These are phyloP conservation scores for Picochlorum sp. DNA, from an alignment of 139 green algal genomes.

Conservation along the genomic window DNA sequence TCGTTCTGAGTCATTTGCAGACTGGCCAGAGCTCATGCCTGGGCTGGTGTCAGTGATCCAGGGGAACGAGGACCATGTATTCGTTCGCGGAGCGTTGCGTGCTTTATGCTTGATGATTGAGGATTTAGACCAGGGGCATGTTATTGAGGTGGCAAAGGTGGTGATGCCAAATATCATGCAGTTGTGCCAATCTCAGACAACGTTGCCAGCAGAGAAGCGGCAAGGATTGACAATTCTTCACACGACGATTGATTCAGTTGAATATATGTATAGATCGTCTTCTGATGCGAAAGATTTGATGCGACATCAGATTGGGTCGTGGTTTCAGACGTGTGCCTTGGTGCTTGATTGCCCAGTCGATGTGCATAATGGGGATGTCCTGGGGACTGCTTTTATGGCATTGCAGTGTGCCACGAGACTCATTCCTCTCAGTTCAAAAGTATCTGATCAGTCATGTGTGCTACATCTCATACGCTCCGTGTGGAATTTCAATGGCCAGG, in stretches of 20 bases:
- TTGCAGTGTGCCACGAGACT: slow-evolving; percentile 22
- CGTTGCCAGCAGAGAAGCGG: slow-evolving; percentile 24
- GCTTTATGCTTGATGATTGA: slow-evolving; percentile 70
- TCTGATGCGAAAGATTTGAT: neutral
- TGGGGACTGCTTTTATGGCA: slow-evolving; percentile 42
- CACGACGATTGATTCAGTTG: slow-evolving; percentile 29
- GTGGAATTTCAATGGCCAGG: neutral
- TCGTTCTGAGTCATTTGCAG: slow-evolving; percentile 54
- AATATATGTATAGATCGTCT: neutral
- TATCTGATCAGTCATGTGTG: neutral
- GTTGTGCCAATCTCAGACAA: slow-evolving; percentile 29
- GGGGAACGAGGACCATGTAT: slow-evolving; percentile 15
- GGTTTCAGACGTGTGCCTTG: slow-evolving; percentile 20
- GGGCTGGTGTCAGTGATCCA: slow-evolving; percentile 44
- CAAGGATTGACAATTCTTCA: slow-evolving; percentile 56
- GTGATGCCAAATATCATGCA: slow-evolving; percentile 53
- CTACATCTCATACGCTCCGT: neutral
- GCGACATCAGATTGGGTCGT: slow-evolving; percentile 26
- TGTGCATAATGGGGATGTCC: slow-evolving; percentile 23
- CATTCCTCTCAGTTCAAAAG: slow-evolving; percentile 1
- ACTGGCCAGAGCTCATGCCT: slow-evolving; percentile 61
- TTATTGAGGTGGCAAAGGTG: slow-evolving; percentile 37
- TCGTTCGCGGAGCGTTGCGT: slow-evolving; percentile 59
- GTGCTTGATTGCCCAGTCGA: slow-evolving; percentile 18
- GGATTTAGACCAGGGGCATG: slow-evolving; percentile 71